A percentile compares a stretch with the other conserved stretches of the same genome.
These are phyloP conservation scores for Aspergillus avenaceus DNA, from an alignment of 495 filamentous ascomycete genomes.

Conservation along the genomic window DNA sequence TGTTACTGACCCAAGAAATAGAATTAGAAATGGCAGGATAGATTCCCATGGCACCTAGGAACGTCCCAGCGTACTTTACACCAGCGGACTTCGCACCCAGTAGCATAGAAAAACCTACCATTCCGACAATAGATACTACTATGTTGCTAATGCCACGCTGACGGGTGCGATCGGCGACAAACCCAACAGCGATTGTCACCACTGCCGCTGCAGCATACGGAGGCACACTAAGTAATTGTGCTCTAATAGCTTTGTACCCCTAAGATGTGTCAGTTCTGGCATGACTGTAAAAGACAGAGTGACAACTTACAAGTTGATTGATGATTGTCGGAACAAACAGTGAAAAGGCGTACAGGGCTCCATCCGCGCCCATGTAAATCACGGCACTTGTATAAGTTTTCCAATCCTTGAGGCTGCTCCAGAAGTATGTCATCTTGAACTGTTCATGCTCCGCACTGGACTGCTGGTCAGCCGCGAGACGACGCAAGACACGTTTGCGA, in stretches of 20 bases:
- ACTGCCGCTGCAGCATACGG: slow-evolving; percentile 82
- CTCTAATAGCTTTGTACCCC: slow-evolving; percentile 66
- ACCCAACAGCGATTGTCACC: slow-evolving; percentile 73
- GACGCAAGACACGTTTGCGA: slow-evolving; percentile 65
- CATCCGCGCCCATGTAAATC: slow-evolving; percentile 72
- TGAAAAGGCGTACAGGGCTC: slow-evolving; percentile 81
- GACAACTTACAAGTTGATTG: slow-evolving; percentile 41
- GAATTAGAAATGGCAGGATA: slow-evolving; percentile 93
- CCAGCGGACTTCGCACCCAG: slow-evolving; percentile 53
- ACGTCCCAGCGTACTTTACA: slow-evolving; percentile 77
- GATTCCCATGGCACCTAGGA: slow-evolving; percentile 84
- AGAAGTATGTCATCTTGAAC: slow-evolving; percentile 73
- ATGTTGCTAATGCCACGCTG: slow-evolving; percentile 85
- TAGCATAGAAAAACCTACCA: slow-evolving; percentile 77
- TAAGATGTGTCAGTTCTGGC: slow-evolving; percentile 7
- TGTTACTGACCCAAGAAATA: slow-evolving; percentile 85
- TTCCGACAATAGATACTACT: slow-evolving; percentile 60
- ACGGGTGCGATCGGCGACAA: slow-evolving; percentile 71
- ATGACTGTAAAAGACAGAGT: background rate
- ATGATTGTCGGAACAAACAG: slow-evolving; percentile 90
- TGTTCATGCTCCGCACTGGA: slow-evolving; percentile 73
- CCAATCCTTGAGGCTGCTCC: slow-evolving; percentile 74
- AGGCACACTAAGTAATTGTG: slow-evolving; percentile 82
- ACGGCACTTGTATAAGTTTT: slow-evolving; percentile 77
- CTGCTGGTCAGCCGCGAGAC: slow-evolving; percentile 74